Percentiles rank a stretch among this genome's conserved stretches.
Evolutionary conservation across 2,329 filamentous ascomycete genomes (phyloP).

Genomic region (Conoideocrella luteorostrata): DNA sequence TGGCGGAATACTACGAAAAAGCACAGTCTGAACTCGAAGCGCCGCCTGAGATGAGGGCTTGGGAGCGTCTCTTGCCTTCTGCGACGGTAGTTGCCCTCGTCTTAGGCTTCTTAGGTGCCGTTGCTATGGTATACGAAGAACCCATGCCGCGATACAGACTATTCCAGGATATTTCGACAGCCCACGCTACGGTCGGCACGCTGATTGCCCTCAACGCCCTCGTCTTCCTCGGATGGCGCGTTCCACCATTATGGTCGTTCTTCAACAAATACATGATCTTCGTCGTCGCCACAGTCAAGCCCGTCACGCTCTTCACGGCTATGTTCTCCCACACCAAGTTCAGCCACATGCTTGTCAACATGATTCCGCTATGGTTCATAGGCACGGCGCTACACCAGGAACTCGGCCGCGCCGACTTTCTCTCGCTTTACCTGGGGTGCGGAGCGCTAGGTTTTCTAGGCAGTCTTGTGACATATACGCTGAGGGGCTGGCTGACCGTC

Average conservation of each 20-base stretch:
- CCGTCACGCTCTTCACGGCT: conserved; percentile 55
- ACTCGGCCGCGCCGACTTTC: conserved; percentile 60
- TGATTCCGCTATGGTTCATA: conserved; percentile 58
- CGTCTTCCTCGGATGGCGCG: conserved; percentile 53
- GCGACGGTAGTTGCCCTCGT: conserved; percentile 40
- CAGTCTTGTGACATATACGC: conserved; percentile 46
- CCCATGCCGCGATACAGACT: conserved; percentile 46
- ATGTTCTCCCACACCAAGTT: conserved; percentile 63
- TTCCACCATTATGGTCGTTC: conserved; percentile 57
- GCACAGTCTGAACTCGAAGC: conserved; percentile 45
- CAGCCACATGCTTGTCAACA: conserved; percentile 57
- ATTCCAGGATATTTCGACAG: conserved; percentile 54
- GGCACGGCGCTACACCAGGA: conserved; percentile 64
- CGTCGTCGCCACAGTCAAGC: conserved; percentile 57
- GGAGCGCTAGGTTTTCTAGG: conserved; percentile 53
- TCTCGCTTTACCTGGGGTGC: conserved; percentile 57
- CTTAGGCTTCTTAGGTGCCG: conserved; percentile 34
- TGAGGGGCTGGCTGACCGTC: conserved; percentile 37
- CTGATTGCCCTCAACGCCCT: conserved; percentile 55
- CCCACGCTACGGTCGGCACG: conserved; percentile 56
- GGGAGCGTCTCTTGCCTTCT: conserved; percentile 51
- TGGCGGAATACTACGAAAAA: conserved; percentile 34
- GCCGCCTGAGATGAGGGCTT: conserved; percentile 42
- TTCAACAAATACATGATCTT: conserved; percentile 65
- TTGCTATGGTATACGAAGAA: conserved; percentile 46